Base-by-base conservation (phyloP, 768 basidiomycete species). In the Rhodotorula toruloides region DNA sequence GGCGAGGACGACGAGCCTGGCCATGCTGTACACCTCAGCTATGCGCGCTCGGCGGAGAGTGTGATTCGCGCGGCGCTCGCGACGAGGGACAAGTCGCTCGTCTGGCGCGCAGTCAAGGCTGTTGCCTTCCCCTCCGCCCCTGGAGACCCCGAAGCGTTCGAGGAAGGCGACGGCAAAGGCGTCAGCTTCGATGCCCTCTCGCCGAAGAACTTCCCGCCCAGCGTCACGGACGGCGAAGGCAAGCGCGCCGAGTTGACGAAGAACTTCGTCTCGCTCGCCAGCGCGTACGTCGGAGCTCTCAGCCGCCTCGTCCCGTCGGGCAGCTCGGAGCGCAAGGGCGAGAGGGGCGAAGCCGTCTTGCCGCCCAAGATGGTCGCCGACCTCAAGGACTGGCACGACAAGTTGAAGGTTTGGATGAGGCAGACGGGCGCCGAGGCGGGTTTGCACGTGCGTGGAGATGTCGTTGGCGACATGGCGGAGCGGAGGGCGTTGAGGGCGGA, bases 101-200 rank as follows among this genome's bases (percentile, higher is more conserved):
- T 67, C 27, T 67, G 65, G 65, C 43, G 54, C 12, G 39, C 40
- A 21, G 0, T 67, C 27, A 67, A 67, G 47, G 50, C 40, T 34
- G 59, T 67, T 27, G 40, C 40, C 40, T 19, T 40, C 40, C 19
- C 40, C 40, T 19, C 16, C 54, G 29, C 34, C 37, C 31, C 32
- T 40, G 9, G 16, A 39, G 25, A 31, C 6, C 22, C 27, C 27
- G 27, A 14, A 8, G 13, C 48, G 7, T 19, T 21, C 31, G 17
- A n/a, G n/a, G n/a, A n/a, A n/a, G n/a, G n/a, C n/a, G n/a, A n/a
- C n/a, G n/a, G n/a, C n/a, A n/a, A n/a, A n/a, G n/a, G n/a, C n/a
- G n/a, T n/a, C n/a, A n/a, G n/a, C n/a, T n/a, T n/a, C n/a, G n/a
- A n/a, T n/a, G n/a, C n/a, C n/a, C n/a, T n/a, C n/a, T n/a, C n/a